These are phyloP conservation scores for Kazachstania kunashirensis DNA, from an alignment of 805 yeast genomes.

Conservation along the genomic window DNA sequence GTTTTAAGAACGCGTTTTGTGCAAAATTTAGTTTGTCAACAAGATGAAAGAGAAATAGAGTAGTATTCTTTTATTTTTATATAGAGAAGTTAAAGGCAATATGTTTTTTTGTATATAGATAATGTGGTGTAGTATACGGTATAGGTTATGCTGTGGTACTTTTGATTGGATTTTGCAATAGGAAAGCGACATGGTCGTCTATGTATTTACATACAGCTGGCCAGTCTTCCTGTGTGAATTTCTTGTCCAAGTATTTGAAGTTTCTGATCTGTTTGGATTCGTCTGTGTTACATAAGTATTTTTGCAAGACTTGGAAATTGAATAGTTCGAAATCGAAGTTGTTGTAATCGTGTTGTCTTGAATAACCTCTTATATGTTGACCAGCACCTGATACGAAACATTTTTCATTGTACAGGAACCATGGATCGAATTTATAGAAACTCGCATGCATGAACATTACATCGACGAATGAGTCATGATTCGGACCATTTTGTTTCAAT, in stretches of 20 bases:
- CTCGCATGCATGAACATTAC: constrained; percentile 34
- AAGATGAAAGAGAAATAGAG: too few relatives aligned
- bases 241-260: constrained; percentile 15
- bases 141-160: too few relatives aligned
- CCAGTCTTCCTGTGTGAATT: constrained; percentile 7
- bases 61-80: too few relatives aligned
- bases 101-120: too few relatives aligned
- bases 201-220: constrained; percentile 21
- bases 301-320: constrained; percentile 16
- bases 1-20: too few relatives aligned
- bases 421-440: constrained; percentile 33
- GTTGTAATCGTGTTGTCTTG: constrained; percentile 10
- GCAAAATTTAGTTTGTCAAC: too few relatives aligned
- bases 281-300: constrained; percentile 12
- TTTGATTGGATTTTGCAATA: constrained; percentile 4
- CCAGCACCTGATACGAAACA: constrained; percentile 14
- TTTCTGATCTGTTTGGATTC: constrained; percentile 2
- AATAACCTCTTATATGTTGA: constrained; percentile 18
- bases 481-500: not conserved
- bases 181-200: constrained; percentile 12
- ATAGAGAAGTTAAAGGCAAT: too few relatives aligned
- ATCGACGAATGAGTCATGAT: constrained; percentile 6
- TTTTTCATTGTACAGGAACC: constrained; percentile 14
- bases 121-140: too few relatives aligned
- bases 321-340: constrained; percentile 22